A percentile compares a stretch with the other conserved stretches of the same genome.
Evolutionary conservation across 1,139 yeast genomes (phyloP).

Genomic region (Groenewaldozyma auringiensis): DNA sequence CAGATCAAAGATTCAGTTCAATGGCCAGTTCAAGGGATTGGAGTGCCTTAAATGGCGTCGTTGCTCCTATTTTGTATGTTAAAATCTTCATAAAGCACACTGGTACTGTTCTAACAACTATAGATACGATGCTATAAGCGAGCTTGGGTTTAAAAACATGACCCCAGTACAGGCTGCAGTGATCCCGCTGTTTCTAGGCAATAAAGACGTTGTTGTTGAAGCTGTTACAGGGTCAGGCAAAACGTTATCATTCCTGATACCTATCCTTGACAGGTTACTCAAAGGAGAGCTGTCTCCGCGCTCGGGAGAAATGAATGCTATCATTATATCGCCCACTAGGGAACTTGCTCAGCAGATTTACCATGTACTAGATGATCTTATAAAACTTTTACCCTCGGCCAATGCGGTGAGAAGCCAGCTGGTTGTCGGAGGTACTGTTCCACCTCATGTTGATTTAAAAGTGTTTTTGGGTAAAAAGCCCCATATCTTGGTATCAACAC

Average conservation of each 20-base stretch:
- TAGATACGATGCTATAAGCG: conserved; percentile 50
- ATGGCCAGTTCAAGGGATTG: conserved; percentile 21
- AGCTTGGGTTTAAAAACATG: conserved; percentile 74
- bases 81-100: not conserved
- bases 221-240: conserved; percentile 97
- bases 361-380: conserved; percentile 51
- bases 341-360: conserved; percentile 84
- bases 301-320: conserved; percentile 57
- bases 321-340: conserved; percentile 83
- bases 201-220: conserved; percentile 93
- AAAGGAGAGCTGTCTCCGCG: conserved; percentile 20
- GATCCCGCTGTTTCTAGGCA: conserved; percentile 76
- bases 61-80: conserved; percentile 27
- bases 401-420: conserved; percentile 53
- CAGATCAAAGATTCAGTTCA: not conserved
- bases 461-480: conserved; percentile 48
- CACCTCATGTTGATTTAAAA: conserved; percentile 67
- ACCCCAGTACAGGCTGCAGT: conserved; percentile 98
- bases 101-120: not conserved
- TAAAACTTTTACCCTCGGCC: conserved; percentile 36
- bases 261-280: conserved; percentile 62
- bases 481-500: conserved; percentile 82
- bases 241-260: conserved; percentile 79
- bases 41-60: conserved; percentile 22
- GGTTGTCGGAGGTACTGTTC: conserved; percentile 67